Evolutionary conservation across 2,329 filamentous ascomycete genomes (phyloP), one percentile per base, ranked within the genome.

Genomic region (Trichoderma cornu-damae): DNA sequence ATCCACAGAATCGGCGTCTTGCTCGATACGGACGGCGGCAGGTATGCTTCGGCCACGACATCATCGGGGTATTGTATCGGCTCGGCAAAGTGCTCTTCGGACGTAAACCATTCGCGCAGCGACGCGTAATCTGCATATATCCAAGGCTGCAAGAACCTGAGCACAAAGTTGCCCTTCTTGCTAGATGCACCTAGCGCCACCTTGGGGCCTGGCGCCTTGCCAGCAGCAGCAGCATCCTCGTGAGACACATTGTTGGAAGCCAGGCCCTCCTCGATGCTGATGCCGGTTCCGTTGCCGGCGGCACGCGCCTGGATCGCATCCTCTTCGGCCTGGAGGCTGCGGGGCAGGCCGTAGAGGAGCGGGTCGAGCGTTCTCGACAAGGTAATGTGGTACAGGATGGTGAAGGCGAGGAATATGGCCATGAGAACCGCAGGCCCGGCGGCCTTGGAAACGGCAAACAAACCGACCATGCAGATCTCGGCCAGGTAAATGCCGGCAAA

Each of bases 401-500:
- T 86, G 71, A 93, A 88, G 68, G 94, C 69, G 56, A 93, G 76
- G 72, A 91, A 88, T 62, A 88, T 73, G 57, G 87, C 81, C 81
- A 91, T 90, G 35, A 95, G 74, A 28, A 90, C 77, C 59, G 93
- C 73, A 1, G 90, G 90, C 1, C 88, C 88, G 11, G 85, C 68
- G 1, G 83, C 81, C 52, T 77, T 73, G 74, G 82, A 82, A 57
- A 93, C 83, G 42, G 82, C 83, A 67, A 96, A 94, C 35, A 96
- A 80, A 52, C 90, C 90, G 61, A 95, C 83, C 64, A 96, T 76
- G 70, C 88, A 92, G 56, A 92, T 73, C 65, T 93, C 85, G 1
- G 86, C 83, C 12, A 96, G 75, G 71, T 96, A 96, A 47, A 94
- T 78, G 52, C 91, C 90, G 2, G 86, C 83, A 42, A 93, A 83